Conservation (phyloP, 2,329 filamentous ascomycete species). For the Pseudocercospora macadamiae region DNA sequence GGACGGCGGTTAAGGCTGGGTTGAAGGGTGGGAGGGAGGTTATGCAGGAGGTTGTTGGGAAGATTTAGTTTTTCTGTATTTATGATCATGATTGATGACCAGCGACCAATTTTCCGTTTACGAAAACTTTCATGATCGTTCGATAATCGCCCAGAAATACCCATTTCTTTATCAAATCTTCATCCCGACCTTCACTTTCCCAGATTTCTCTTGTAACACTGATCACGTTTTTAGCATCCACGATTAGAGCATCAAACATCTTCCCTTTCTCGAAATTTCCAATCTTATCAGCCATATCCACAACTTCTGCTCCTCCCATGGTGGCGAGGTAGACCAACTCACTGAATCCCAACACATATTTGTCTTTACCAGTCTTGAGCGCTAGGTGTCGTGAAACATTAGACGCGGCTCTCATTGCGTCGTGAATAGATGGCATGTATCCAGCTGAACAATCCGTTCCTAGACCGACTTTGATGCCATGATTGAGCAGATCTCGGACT, state of each 20-base stretch:
- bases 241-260: conserved; percentile 59
- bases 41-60: not conserved
- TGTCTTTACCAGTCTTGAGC: conserved; percentile 39
- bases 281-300: conserved; percentile 56
- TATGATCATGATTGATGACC: conserved; percentile 12
- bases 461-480: conserved; percentile 66
- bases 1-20: not conserved
- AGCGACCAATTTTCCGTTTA: conserved; percentile 21
- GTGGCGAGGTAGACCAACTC: conserved; percentile 62
- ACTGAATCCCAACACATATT: conserved; percentile 37
- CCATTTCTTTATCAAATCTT: conserved; percentile 24
- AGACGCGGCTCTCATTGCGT: conserved; percentile 62
- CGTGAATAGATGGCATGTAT: conserved; percentile 62
- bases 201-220: conserved; percentile 18
- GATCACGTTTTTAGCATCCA: conserved; percentile 22
- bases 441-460: conserved; percentile 68
- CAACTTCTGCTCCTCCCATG: conserved; percentile 62
- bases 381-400: conserved; percentile 50
- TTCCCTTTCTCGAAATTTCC: conserved; percentile 63
- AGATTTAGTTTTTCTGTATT: not conserved
- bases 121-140: conserved; percentile 19
- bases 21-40: not conserved
- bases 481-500: conserved; percentile 59
- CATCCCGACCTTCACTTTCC: conserved; percentile 10
- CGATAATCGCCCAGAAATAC: conserved; percentile 24